Conservation (phyloP, 176 grass and related monocot species). For the Aegilops tauschii region DNA sequence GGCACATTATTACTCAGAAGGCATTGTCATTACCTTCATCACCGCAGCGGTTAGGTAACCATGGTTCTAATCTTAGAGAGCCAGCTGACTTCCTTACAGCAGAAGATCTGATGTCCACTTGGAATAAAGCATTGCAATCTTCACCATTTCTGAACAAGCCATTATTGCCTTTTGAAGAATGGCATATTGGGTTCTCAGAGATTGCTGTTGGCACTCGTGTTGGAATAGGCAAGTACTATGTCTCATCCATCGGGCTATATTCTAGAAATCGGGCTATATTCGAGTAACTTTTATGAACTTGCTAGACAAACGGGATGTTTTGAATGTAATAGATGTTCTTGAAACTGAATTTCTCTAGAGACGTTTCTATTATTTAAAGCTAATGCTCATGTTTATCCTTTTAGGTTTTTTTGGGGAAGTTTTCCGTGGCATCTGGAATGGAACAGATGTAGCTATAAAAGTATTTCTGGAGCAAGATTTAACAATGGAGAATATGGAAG, state of each 20-base stretch:
- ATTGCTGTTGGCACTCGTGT: constrained; percentile 94
- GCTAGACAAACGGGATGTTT: background rate
- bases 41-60: constrained; percentile 64
- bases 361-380: background rate
- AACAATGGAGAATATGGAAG: constrained; percentile 98
- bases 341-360: constrained; percentile 8
- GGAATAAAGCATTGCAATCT: constrained; percentile 84
- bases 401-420: constrained; percentile 98
- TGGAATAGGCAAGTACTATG: constrained; percentile 76
- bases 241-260: constrained; percentile 16
- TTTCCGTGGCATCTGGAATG: constrained; percentile 95
- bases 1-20: constrained; percentile 64
- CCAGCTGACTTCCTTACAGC: constrained; percentile 63
- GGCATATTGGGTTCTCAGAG: constrained; percentile 92
- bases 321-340: constrained; percentile 13
- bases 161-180: constrained; percentile 90
- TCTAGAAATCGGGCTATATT: constrained; percentile 12
- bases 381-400: constrained; percentile 22
- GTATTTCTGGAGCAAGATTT: constrained; percentile 99
- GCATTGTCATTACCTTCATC: constrained; percentile 92
- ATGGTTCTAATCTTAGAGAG: constrained; percentile 49
- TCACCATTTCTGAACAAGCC: constrained; percentile 83
- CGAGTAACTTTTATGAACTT: background rate
- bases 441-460: constrained; percentile 98
- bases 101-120: constrained; percentile 67